Base-by-base conservation (phyloP, 2,329 filamentous ascomycete genomes). In the Hawksworthiomyces lignivorus region DNA sequence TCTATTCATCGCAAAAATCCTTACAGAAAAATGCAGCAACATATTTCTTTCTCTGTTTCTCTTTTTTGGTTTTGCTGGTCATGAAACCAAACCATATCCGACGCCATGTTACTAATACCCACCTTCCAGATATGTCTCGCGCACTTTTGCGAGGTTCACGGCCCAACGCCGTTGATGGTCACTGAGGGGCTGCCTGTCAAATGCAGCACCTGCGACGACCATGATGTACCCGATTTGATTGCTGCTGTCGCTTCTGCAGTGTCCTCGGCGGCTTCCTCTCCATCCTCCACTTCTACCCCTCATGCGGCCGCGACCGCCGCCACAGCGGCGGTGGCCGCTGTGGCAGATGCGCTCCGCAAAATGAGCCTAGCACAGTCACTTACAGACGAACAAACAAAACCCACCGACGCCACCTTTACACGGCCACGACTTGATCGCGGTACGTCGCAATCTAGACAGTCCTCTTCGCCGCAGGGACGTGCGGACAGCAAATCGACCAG, bases 121-220 rank as follows among this genome's bases (percentile, higher is more conserved):
- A 52, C 57, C 37, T 50, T 77, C 45, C 72, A 83, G 79, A 64
- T 83, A 56, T 82, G 77, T 58, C 69, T 84, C 53, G 80, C 80
- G 54, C 79, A 83, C 59, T 83, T 82, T 57, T 84, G 80, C 68
- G 80, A 84, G 59, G 69, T 76, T 48, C 80, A 84, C 62, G 80
- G 80, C 48, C 80, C 80, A 36, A 83, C 79, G 35, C 79, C 79
- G 37, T 61, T 84, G 45, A 81, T 84, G 74, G 79, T 82, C 54
- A 84, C 80, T 27, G 78, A 84, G 57, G 78, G 77, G 36, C 62
- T 81, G 12, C 75, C 77, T 3, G 73, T 77, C 11, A 68, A 73
- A 36, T 84, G 80, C 54, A 65, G 66, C 44, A 65, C 69, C 52
- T 84, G 80, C 56, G 74, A 69, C 54, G 73, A 80, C 47, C 50